Evolutionary conservation across 768 basidiomycete species (phyloP).

Genomic region (Pisolithus marmoratus): DNA sequence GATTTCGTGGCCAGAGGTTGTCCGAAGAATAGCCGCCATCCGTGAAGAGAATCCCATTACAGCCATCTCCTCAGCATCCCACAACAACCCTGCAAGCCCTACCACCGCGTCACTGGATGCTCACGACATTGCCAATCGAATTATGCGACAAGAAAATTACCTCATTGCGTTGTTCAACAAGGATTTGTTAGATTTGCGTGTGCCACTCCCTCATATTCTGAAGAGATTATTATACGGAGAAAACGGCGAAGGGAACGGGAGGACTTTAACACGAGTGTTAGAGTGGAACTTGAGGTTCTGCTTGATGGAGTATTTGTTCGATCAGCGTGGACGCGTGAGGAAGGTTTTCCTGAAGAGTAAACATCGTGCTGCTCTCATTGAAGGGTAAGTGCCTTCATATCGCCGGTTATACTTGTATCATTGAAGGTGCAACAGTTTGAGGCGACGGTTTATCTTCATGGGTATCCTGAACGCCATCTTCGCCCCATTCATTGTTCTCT

Average conservation of each 20-base stretch:
- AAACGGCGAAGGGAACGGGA: constrained; percentile 57
- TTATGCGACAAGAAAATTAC: constrained; percentile 98
- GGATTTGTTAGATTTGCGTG: constrained; percentile 81
- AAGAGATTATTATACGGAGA: constrained; percentile 44
- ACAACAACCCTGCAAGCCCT: constrained; percentile 49
- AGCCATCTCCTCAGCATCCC: constrained; percentile 63
- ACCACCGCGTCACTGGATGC: constrained; percentile 89
- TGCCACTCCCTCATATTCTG: constrained; percentile 65
- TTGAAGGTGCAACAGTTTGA: constrained; percentile 45
- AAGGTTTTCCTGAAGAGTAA: constrained; percentile 88
- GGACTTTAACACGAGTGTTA: constrained; percentile 78
- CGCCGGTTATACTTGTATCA: not conserved
- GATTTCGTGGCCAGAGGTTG: constrained; percentile 94
- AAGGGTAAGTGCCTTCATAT: constrained; percentile 54
- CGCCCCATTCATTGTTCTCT: constrained; percentile 94
- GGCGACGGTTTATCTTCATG: constrained; percentile 91
- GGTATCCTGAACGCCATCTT: constrained; percentile 93
- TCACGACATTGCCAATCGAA: constrained; percentile 96
- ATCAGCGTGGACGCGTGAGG: constrained; percentile 81
- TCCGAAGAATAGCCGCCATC: constrained; percentile 82
- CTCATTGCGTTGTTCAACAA: constrained; percentile 98
- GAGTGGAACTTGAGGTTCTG: constrained; percentile 99
- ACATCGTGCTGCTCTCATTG: constrained; percentile 70
- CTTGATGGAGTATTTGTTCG: constrained; percentile 92
- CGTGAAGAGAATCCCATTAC: constrained; percentile 92